Base-by-base conservation (phyloP, 106 monocot species). In the Alisma plantagoaquatica region DNA sequence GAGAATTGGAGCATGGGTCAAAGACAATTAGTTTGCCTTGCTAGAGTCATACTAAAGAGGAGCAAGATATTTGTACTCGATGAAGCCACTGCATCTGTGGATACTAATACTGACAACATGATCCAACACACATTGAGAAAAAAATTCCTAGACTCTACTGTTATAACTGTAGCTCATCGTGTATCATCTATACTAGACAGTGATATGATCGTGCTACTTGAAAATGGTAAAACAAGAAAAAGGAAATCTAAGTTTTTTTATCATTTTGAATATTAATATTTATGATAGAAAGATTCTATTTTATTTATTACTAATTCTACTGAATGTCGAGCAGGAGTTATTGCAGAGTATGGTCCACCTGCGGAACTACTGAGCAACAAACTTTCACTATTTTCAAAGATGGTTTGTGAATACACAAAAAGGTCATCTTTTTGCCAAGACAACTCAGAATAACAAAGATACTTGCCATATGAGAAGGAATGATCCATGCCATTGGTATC, bases 1-100 rank as follows among this genome's bases (percentile, higher is more conserved):
- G 87, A 94, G 49, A 87, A 94, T 50, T 94, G 93, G 93, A 94
- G 93, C 27, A 72, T 93, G 23, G 92, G 92, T 19, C 92, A 92
- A 54, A 72, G 86, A 24, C 92, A 92, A 43, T 68, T 92, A 20
- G 75, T 86, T 12, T 92, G 92, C 49, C 57, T 86, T 10, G 86
- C 79, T 1, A 59, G 86, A 33, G 79, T 83, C n/a, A 66, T 87
- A 43, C 27, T 93, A 59, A 93, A 87, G 25, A 86, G 56, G 51
- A 86, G 76, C 64, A 87, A 72, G 45, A 43, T 94, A 8, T 70
- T 94, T 60, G 93, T 93, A n/a, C 77, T 93, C 6, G 93, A 93
- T 24, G 93, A 93, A 72, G 93, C 84, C 17, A 84, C 84, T 3
- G 75, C 79, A 27, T 84, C 84, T 0, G 79, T 84, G 2, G 84